Evolutionary conservation across 768 basidiomycete species (phyloP).

Genomic region (Crepidotus variabilis): DNA sequence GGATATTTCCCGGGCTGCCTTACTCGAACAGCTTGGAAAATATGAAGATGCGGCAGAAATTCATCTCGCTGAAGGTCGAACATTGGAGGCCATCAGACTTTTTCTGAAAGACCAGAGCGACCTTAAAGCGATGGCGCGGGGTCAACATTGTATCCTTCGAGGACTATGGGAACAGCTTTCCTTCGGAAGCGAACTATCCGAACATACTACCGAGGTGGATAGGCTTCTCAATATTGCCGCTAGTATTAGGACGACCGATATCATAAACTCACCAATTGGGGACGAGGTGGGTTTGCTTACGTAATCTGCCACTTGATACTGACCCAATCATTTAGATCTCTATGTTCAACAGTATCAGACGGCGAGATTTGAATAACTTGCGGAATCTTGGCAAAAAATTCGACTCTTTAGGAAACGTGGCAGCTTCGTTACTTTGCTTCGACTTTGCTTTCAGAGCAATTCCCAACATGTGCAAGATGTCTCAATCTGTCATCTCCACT

Average conservation of each 20-base stretch:
- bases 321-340: no score
- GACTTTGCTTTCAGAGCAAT: slow-evolving; percentile 34
- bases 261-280: neutral
- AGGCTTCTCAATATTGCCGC: slow-evolving; percentile 24
- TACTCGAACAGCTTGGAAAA: slow-evolving; percentile 42
- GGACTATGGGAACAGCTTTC: slow-evolving; percentile 47
- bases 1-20: slow-evolving; percentile 39
- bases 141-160: slow-evolving; percentile 35
- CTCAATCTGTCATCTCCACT: slow-evolving; percentile 21
- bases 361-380: slow-evolving; percentile 23
- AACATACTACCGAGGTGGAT: slow-evolving; percentile 4
- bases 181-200: slow-evolving; percentile 28
- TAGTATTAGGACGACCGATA: slow-evolving; percentile 11
- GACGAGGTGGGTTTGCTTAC: slow-evolving; percentile 7
- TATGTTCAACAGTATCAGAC: slow-evolving; percentile 16
- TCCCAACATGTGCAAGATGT: slow-evolving; percentile 21
- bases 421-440: slow-evolving; percentile 37
- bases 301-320: no score
- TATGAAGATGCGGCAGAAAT: slow-evolving; percentile 49
- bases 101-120: slow-evolving; percentile 31
- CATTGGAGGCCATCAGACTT: slow-evolving; percentile 43
- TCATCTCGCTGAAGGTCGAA: slow-evolving; percentile 44
- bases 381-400: slow-evolving; percentile 28
- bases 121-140: slow-evolving; percentile 24
- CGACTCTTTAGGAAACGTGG: slow-evolving; percentile 12